Percentiles rank a stretch among this genome's conserved stretches.
Conservation (phyloP, 73 alveolate genomes). For the Paramecium biaurelia region DNA sequence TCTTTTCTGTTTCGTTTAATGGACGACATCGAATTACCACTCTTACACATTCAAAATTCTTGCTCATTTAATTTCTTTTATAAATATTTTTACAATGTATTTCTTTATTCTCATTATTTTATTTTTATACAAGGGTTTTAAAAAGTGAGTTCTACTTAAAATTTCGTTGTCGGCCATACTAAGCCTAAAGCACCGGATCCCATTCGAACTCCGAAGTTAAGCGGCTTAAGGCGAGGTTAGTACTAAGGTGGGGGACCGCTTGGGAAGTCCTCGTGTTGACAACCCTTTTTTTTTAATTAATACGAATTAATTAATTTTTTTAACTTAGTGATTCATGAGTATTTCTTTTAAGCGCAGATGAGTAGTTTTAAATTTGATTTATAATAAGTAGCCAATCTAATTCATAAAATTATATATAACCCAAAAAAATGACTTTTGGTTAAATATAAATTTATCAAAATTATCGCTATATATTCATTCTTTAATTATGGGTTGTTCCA, state of each 20-base stretch:
- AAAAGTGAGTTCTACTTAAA: not conserved
- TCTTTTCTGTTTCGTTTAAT: constrained; percentile 74
- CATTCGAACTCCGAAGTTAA: constrained; percentile 99
- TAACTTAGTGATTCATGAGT: not conserved
- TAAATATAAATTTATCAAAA: not conserved
- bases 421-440: not conserved
- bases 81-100: not conserved
- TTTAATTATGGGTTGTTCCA: not conserved
- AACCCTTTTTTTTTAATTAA: constrained; percentile 69
- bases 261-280: constrained; percentile 98
- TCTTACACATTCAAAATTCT: constrained; percentile 84
- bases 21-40: constrained; percentile 93
- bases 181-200: constrained; percentile 99
- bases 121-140: not conserved
- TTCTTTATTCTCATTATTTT: not conserved
- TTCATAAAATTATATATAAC: no score
- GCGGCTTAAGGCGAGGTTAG: constrained; percentile 99
- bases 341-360: not conserved
- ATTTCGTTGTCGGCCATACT: constrained; percentile 98
- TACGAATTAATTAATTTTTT: not conserved
- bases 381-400: not conserved
- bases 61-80: constrained; percentile 50
- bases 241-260: constrained; percentile 99
- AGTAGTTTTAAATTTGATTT: not conserved
- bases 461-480: not conserved